These are phyloP conservation scores for Arthrinium phaeospermum DNA, from an alignment of 2,329 filamentous ascomycete genomes.

Conservation along the genomic window DNA sequence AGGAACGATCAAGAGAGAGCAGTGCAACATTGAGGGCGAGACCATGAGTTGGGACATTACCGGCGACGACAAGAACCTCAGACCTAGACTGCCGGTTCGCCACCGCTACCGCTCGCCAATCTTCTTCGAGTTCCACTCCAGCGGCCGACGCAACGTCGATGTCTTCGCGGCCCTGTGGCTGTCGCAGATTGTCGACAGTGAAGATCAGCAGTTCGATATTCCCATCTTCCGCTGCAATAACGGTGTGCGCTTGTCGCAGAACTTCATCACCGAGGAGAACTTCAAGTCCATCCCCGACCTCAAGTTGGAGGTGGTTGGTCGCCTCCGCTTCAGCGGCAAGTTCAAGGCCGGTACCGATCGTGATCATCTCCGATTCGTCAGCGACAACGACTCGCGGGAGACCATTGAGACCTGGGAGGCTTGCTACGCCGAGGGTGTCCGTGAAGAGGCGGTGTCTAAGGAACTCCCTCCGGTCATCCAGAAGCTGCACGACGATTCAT, in stretches of 20 bases:
- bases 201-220: conserved; percentile 79
- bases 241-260: conserved; percentile 79
- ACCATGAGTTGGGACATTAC: conserved; percentile 55
- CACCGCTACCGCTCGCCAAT: conserved; percentile 89
- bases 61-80: conserved; percentile 44
- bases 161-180: conserved; percentile 87
- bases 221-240: conserved; percentile 88
- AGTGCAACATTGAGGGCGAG: conserved; percentile 67
- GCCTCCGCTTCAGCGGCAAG: conserved; percentile 77
- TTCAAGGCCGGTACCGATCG: conserved; percentile 93
- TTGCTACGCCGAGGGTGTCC: conserved; percentile 85
- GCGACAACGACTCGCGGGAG: conserved; percentile 87
- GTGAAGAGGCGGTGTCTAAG: conserved; percentile 70
- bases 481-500: conserved; percentile 79
- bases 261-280: conserved; percentile 87
- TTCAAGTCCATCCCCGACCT: conserved; percentile 73
- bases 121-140: conserved; percentile 81
- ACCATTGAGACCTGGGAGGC: conserved; percentile 96
- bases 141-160: conserved; percentile 71
- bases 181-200: conserved; percentile 80
- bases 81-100: conserved; percentile 82
- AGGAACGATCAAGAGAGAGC: conserved; percentile 68
- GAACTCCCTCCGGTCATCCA: conserved; percentile 77
- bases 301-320: conserved; percentile 78
- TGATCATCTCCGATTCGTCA: conserved; percentile 81